A percentile compares a stretch with the other conserved stretches of the same genome.
Conservation (phyloP, 2,329 filamentous ascomycete genomes). For the Thielaviopsis euricoi region DNA sequence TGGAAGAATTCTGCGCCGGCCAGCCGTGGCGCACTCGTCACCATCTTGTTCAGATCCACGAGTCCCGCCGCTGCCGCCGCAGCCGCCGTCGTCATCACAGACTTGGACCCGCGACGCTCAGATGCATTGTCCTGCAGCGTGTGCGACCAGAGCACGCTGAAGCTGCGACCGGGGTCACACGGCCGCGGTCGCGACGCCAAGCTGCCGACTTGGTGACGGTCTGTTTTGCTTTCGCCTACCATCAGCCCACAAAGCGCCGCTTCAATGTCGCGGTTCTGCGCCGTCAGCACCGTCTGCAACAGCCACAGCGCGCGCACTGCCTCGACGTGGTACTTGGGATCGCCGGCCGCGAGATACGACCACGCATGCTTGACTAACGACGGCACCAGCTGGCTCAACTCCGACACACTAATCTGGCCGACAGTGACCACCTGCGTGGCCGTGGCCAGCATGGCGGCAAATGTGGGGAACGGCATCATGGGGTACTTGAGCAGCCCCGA, state of each 20-base stretch:
- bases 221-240: constrained; percentile 31
- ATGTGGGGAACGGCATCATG: constrained; percentile 37
- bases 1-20: constrained; percentile 47
- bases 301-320: constrained; percentile 75
- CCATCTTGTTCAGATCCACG: constrained; percentile 12
- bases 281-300: constrained; percentile 55
- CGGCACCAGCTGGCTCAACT: constrained; percentile 46
- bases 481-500: constrained; percentile 27
- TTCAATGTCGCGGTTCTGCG: constrained; percentile 58
- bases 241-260: constrained; percentile 59
- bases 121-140: constrained; percentile 44
- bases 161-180: constrained; percentile 50
- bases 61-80: neutral
- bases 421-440: constrained; percentile 13
- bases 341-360: constrained; percentile 62
- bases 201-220: constrained; percentile 17
- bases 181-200: constrained; percentile 29
- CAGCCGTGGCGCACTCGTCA: constrained; percentile 25
- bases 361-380: constrained; percentile 59
- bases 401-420: constrained; percentile 13
- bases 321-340: constrained; percentile 89
- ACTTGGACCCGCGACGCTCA: constrained; percentile 34
- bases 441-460: constrained; percentile 38
- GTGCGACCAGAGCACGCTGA: constrained; percentile 71
- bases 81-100: constrained; percentile 9